Base-by-base conservation (phyloP, 1,139 yeast species). In the Blastobotrys petasosporus region DNA sequence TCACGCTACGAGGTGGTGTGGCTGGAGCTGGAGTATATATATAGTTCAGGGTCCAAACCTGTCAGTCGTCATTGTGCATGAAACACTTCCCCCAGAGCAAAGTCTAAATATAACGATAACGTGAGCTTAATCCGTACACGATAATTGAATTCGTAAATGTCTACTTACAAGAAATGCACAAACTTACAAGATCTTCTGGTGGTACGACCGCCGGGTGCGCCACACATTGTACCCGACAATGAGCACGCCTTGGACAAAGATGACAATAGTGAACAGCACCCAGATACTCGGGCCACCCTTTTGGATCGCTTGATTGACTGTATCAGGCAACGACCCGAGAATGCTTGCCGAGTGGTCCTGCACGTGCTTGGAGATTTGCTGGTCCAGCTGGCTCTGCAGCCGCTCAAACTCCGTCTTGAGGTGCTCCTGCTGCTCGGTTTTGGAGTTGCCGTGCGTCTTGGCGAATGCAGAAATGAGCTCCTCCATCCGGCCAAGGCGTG, bases 251-350 rank as follows among this genome's bases (percentile, higher is more conserved):
- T 60, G 64, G n/a, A 59, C 54, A n/a, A 54, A 41, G 35, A 63
- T 48, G 31, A 61, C 49, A 17, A 61, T 34, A 7, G 53, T 52
- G 34, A 61, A 45, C 17, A 59, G 46, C 25, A 53, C 42, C 64
- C 64, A 61, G 23, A 61, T 48, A 33, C 60, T 52, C 6, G 63
- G 60, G 2, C 64, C 64, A 11, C 62, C 62, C 28, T 53, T 56
- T 28, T 46, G 47, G 32, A 60, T 47, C 16, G 66, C 65, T 8
- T 50, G 55, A 12, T 56, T 49, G 33, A 62, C 53, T 1, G 63
- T 53, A 13, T 57, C 62, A 2, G 64, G 59, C 9, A 62, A 41
- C 2, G 59, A 43, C 6, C 63, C 63, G 40, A 59, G 48, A n/a
- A 59, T 33, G 31, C 52, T 51, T 11, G 53, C 42, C 6, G 62